Evolutionary conservation across 805 yeast genomes (phyloP), one percentile per base, ranked within the genome.

Genomic region (Barnettozyma botsteinii): DNA sequence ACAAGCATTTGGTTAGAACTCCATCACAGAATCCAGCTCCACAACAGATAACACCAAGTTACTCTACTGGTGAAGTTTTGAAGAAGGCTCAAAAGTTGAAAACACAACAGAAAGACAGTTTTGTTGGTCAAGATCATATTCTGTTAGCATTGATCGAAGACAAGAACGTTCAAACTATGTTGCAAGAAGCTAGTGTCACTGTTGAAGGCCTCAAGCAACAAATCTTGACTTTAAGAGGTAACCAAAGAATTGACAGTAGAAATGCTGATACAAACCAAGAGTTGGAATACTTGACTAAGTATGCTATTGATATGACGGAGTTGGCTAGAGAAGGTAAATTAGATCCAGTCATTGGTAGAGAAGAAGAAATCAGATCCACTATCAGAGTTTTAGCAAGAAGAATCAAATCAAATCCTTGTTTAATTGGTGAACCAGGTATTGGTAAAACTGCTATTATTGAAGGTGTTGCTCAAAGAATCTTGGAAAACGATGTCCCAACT

Each of bases 391-490:
- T 93, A 45, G 89, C 98, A n/a, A 82, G 98, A 68, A 79, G 98
- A 67, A 85, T 95, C 31, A 93, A 93, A 66, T 89, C 97, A 7
- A 93, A 93, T 60, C 96, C 98, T 13, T 93, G 95, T 54, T 67
- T 93, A 45, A 88, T 93, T 55, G 98, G 98, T 72, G 98, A 93
- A 57, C 96, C 98, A 31, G 98, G 98, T 78, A 97, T 93, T 39
- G 98, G 98, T 73, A 93, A 93, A 68, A 93, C 98, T 28, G 85
- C 95, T 23, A 91, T 93, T 53, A 96, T 93, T 38, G 98, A 93
- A 67, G 98, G 98, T 56, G 97, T 93, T 41, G 98, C 98, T 11
- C 98, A 91, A 65, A 76, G 98, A 66, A 87, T 93, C 48, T 79
- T 93, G 45, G 97, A 93, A 57, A 85, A 85, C 48, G 98, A 93